These are phyloP conservation scores for Acacia confusa DNA, from an alignment of 306 rosid genomes.

Conservation along the genomic window DNA sequence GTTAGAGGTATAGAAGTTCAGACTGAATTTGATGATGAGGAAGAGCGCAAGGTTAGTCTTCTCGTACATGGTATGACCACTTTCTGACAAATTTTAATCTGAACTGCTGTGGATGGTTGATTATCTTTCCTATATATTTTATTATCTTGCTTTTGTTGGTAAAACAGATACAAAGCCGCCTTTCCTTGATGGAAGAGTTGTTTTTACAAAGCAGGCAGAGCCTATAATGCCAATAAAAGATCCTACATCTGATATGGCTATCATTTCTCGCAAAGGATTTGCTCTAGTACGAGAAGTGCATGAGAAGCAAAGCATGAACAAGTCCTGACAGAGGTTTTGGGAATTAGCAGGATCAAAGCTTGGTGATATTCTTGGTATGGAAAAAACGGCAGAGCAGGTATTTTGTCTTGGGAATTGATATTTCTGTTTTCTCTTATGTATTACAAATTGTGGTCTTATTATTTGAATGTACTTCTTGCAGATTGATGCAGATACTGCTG, in stretches of 20 bases:
- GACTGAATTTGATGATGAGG: slow-evolving; percentile 98
- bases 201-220: slow-evolving; percentile 95
- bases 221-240: slow-evolving; percentile 98
- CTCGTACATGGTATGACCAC: slow-evolving; percentile 84
- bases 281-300: slow-evolving; percentile 80
- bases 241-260: slow-evolving; percentile 99
- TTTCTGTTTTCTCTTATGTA: slow-evolving; percentile 29
- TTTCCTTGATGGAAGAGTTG: slow-evolving; percentile 96
- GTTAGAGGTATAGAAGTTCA: slow-evolving; percentile 98
- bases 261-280: slow-evolving; percentile 97
- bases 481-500: slow-evolving; percentile 97
- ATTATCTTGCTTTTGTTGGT: slow-evolving; percentile 31
- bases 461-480: slow-evolving; percentile 30
- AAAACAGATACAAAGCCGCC: slow-evolving; percentile 94
- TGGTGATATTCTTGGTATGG: slow-evolving; percentile 95
- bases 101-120: slow-evolving; percentile 5
- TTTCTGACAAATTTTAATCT: slow-evolving; percentile 11
- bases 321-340: slow-evolving; percentile 99
- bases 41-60: slow-evolving; percentile 91
- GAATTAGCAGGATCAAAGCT: slow-evolving; percentile 99
- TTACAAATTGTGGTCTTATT: slow-evolving; percentile 21
- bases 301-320: slow-evolving; percentile 86
- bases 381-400: slow-evolving; percentile 95
- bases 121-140: slow-evolving; percentile 17
- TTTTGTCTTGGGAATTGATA: slow-evolving; percentile 27